Evolutionary conservation across 257 asterid species (phyloP).

Genomic region (Coffea canephora): DNA sequence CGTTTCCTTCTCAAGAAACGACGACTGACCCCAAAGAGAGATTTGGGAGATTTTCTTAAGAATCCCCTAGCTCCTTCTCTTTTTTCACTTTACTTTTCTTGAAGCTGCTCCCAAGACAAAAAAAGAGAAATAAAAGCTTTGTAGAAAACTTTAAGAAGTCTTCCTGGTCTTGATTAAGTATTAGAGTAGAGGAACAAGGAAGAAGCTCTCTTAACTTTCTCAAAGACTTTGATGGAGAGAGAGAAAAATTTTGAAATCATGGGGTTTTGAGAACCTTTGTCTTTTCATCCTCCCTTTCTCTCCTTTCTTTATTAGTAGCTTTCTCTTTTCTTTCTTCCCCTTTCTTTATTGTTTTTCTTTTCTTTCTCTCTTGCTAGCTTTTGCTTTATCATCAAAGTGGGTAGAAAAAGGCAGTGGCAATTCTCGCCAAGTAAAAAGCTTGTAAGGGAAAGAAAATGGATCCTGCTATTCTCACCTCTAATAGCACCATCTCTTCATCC

Average conservation of each 20-base stretch:
- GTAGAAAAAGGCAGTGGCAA: constrained; percentile 34
- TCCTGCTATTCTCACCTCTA: constrained; percentile 4
- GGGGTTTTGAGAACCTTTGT: constrained; percentile 41
- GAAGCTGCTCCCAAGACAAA: constrained; percentile 20
- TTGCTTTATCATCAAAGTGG: constrained; percentile 47
- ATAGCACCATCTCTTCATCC: neutral
- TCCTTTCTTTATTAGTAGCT: constrained; percentile 39
- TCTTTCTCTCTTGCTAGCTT: constrained; percentile 34
- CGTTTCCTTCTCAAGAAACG: neutral
- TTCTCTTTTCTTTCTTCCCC: constrained; percentile 22
- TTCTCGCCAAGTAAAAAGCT: constrained; percentile 37
- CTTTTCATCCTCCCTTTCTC: constrained; percentile 28
- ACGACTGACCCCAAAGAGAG: neutral
- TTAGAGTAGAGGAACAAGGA: constrained; percentile 19
- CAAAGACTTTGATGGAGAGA: constrained; percentile 26
- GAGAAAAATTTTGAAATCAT: constrained; percentile 32
- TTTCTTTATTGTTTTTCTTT: constrained; percentile 26
- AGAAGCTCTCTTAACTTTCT: constrained; percentile 7
- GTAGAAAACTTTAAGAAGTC: constrained; percentile 48
- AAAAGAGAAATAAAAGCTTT: constrained; percentile 22
- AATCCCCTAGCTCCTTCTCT: constrained; percentile 12
- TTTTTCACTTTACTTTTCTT: constrained; percentile 39
- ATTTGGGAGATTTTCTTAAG: constrained; percentile 1
- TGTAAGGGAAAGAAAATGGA: constrained; percentile 9
- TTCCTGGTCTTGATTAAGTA: constrained; percentile 51